These are phyloP conservation scores for Apiospora sp. DNA, from an alignment of 2,329 filamentous ascomycete species.

Conservation along the genomic window DNA sequence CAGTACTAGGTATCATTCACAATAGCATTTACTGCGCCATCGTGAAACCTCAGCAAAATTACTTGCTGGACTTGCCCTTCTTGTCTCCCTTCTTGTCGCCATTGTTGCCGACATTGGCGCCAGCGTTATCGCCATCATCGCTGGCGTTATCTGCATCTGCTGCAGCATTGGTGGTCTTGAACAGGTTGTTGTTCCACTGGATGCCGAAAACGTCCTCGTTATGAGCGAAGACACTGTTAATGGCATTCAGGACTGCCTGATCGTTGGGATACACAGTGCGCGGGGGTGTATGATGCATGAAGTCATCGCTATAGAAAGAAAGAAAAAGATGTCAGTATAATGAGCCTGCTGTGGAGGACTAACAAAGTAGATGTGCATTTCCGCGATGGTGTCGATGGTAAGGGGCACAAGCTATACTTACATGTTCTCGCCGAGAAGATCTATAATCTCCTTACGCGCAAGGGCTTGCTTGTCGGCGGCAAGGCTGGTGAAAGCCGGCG, in stretches of 20 bases:
- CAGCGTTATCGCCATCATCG: neutral
- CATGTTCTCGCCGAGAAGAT: neutral
- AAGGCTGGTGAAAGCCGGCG: neutral
- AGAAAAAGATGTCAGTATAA: neutral
- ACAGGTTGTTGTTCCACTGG: neutral
- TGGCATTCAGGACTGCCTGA: neutral
- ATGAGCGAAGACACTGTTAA: neutral
- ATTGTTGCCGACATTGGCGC: no score
- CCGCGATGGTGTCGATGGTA: neutral
- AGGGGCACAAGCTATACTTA: neutral
- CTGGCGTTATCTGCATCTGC: no score
- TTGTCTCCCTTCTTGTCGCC: no score
- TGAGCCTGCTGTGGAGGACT: neutral
- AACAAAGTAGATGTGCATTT: neutral
- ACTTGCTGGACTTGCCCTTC: no score
- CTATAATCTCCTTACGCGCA: neutral
- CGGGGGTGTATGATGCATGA: neutral
- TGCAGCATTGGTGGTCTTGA: neutral
- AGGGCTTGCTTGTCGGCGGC: neutral
- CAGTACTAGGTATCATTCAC: no score
- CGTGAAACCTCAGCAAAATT: no score
- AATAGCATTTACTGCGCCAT: no score
- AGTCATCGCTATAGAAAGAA: neutral
- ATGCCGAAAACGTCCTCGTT: neutral
- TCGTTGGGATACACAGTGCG: neutral